Percentiles rank a stretch among this genome's conserved stretches.
These are phyloP conservation scores for Rubia balearica DNA, from an alignment of 305 asterid genomes.

Conservation along the genomic window DNA sequence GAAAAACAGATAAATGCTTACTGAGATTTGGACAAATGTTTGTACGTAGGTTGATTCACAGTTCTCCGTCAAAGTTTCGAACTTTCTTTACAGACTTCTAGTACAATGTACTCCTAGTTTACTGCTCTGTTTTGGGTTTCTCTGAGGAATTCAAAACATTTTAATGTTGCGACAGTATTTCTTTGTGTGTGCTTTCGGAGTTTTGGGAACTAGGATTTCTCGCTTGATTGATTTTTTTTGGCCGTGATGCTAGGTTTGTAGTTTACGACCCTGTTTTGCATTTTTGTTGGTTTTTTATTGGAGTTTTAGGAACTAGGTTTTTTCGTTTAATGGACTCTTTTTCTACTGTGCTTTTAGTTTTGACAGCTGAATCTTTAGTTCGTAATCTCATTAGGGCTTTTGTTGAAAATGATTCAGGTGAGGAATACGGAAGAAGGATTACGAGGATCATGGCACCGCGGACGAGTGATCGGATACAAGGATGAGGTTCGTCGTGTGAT, in stretches of 20 bases:
- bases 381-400: neutral
- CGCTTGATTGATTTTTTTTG: too few relatives aligned
- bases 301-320: neutral
- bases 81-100: neutral
- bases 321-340: too few relatives aligned
- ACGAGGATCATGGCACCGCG: slow-evolving; percentile 89
- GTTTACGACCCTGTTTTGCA: too few relatives aligned
- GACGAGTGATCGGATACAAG: slow-evolving; percentile 27
- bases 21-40: too few relatives aligned
- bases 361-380: neutral
- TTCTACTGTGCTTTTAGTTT: too few relatives aligned
- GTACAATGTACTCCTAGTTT: too few relatives aligned
- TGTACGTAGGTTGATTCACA: neutral
- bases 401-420: slow-evolving; percentile 44
- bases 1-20: neutral
- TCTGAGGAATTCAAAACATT: too few relatives aligned
- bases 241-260: too few relatives aligned
- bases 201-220: too few relatives aligned
- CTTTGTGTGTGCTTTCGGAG: too few relatives aligned
- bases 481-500: slow-evolving; percentile 33
- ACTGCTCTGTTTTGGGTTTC: too few relatives aligned
- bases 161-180: too few relatives aligned
- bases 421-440: slow-evolving; percentile 79
- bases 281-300: neutral
- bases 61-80: neutral